Base-by-base conservation (phyloP, 176 grass and related monocot species). In the Carex scoparia region DNA sequence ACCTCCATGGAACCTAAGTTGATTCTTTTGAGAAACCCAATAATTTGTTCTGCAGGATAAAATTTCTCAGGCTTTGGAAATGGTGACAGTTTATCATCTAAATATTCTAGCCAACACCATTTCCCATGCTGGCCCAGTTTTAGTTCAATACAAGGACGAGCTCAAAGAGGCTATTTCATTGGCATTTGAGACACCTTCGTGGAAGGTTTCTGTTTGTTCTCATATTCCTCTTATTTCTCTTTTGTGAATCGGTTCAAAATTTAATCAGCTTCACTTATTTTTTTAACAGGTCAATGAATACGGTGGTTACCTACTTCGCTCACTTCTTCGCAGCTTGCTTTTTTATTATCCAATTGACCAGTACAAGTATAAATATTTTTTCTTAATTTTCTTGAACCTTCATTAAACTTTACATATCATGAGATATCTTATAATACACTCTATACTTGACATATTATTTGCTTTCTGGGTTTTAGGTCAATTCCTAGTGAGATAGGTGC, bases 131-230 rank as follows among this genome's bases (percentile, higher is more conserved):
- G 95, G 95, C 63, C 84, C 89, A 11, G 86, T 85, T 51, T 82
- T 94, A 79, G 84, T 90, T 69, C 88, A 74, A 62, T 91, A 90
- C 71, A 89, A 79, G 84, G 88, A 91, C 82, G 91, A 92, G 87
- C 79, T 98, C 64, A 94, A 90, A 83, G 80, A 88, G 80, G 81
- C 89, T 87, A 91, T 94, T 85, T 62, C 77, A 37, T 87, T 87
- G 78, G 88, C 95, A 80, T 98, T 98, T 86, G 87, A 93, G 91
- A 83, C 91, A 65, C 91, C 95, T 78, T 98, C 95, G 30, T 98
- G 91, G 91, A 98, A 98, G 95, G 95, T 98, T 84, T 46, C 19
- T 82, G 7, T 81, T 81, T 33, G 16, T 60, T n/a, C 30, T 61
- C 58, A 81, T 62, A n/a, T 16, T 53, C 19, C n/a, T 61, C 49